Conservation (phyloP, 139 green algal genomes). For the Edaphochlamys debaryana region DNA sequence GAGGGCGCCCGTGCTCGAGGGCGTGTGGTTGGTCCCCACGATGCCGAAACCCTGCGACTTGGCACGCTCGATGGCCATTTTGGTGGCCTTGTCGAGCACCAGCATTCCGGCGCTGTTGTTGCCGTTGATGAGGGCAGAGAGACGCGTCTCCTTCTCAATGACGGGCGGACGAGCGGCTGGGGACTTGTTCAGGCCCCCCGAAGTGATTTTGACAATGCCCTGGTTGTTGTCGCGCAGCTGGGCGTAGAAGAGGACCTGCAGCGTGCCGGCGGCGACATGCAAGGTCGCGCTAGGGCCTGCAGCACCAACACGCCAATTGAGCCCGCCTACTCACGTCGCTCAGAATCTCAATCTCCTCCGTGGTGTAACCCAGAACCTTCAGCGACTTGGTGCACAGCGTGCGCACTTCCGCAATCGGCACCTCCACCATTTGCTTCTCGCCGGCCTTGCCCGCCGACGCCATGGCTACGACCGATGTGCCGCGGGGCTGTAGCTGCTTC, state of each 20-base stretch:
- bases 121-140: constrained; percentile 76
- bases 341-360: constrained; percentile 54
- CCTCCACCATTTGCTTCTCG: constrained; percentile 19
- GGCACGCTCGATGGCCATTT: constrained; percentile 69
- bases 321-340: constrained; percentile 67
- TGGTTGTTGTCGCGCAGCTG: constrained; percentile 88
- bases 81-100: constrained; percentile 64
- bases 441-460: not conserved
- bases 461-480: not conserved
- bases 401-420: constrained; percentile 56
- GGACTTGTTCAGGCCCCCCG: constrained; percentile 66
- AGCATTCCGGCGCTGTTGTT: constrained; percentile 77
- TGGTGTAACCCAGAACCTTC: constrained; percentile 58
- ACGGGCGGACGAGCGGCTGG: constrained; percentile 13
- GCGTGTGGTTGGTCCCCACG: constrained; percentile 78
- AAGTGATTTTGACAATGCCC: constrained; percentile 84
- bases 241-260: constrained; percentile 86
- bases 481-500: not conserved
- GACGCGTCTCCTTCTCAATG: constrained; percentile 66
- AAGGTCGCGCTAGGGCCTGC: not conserved
- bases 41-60: constrained; percentile 73
- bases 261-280: not conserved
- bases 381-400: constrained; percentile 63
- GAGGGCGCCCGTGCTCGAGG: constrained; percentile 76
- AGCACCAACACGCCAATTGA: no score